Conservation (phyloP, 1,139 yeast genomes). For the Geotrichum carabidarum region DNA sequence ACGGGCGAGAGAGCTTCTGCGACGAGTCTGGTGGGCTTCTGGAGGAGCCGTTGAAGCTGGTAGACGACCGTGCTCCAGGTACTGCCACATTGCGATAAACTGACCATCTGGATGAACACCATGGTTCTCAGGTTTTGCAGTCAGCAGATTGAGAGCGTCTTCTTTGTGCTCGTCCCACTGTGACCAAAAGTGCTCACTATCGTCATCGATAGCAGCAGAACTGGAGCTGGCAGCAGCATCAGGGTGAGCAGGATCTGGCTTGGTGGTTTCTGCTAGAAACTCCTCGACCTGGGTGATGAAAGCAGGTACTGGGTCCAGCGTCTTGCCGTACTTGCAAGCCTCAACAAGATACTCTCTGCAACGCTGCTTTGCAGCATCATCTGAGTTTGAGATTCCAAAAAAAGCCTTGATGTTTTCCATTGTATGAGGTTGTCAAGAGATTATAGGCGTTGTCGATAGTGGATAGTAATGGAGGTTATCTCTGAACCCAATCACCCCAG, state of each 20-base stretch:
- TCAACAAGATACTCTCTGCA: slow-evolving; percentile 14
- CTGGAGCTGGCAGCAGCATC: background rate
- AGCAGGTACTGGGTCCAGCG: slow-evolving; percentile 12
- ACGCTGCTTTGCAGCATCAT: slow-evolving; percentile 11
- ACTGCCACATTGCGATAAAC: slow-evolving; percentile 17
- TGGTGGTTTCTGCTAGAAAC: slow-evolving; percentile 3
- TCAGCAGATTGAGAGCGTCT: slow-evolving; percentile 14
- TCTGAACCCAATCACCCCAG: too few species aligned
- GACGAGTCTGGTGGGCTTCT: slow-evolving; percentile 8
- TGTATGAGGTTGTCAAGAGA: background rate
- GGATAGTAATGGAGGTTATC: too few species aligned
- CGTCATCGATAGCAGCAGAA: background rate
- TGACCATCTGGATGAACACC: slow-evolving; percentile 11
- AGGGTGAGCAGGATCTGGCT: background rate
- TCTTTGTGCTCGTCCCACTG: slow-evolving; percentile 19
- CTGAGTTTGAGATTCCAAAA: slow-evolving; percentile 13
- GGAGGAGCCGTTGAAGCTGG: slow-evolving; percentile 18
- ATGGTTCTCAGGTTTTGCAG: slow-evolving; percentile 11
- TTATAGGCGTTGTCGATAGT: background rate
- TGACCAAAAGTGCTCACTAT: slow-evolving; percentile 11
- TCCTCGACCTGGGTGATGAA: slow-evolving; percentile 7
- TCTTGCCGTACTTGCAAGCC: slow-evolving; percentile 12
- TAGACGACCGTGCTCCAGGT: slow-evolving; percentile 14
- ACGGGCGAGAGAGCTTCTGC: slow-evolving; percentile 14
- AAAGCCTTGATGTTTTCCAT: slow-evolving; percentile 17